Percentiles rank a stretch among this genome's conserved stretches.
These are phyloP conservation scores for Citeromyces nyonsensis DNA, from an alignment of 805 yeast species.

Conservation along the genomic window DNA sequence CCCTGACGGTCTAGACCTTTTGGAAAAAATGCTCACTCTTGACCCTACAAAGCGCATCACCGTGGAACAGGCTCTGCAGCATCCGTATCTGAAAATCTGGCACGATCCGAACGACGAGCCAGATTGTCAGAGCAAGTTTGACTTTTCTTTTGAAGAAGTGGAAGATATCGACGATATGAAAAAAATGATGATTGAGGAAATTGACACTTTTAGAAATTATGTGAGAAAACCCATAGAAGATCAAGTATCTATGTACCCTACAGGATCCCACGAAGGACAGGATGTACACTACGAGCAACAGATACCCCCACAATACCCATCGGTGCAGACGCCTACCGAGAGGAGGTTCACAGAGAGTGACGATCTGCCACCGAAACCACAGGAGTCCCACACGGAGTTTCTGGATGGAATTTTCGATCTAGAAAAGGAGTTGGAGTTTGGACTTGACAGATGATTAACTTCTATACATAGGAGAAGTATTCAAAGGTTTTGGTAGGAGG, in stretches of 20 bases:
- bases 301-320: constrained; percentile 15
- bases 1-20: constrained; percentile 71
- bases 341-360: constrained; percentile 18
- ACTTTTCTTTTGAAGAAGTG: constrained; percentile 74
- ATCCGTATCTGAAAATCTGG: constrained; percentile 82
- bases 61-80: constrained; percentile 77
- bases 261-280: constrained; percentile 2
- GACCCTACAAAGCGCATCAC: constrained; percentile 77
- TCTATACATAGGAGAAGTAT: too few relatives aligned
- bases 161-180: constrained; percentile 69
- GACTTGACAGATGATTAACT: constrained; percentile 52
- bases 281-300: constrained; percentile 11
- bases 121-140: constrained; percentile 65
- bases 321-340: constrained; percentile 28
- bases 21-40: constrained; percentile 67
- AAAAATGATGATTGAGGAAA: constrained; percentile 69
- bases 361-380: constrained; percentile 49
- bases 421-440: constrained; percentile 55
- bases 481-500: too few relatives aligned
- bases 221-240: constrained; percentile 63
- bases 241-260: constrained; percentile 19
- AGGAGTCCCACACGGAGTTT: constrained; percentile 20
- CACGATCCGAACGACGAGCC: constrained; percentile 92
- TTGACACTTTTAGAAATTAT: constrained; percentile 58
- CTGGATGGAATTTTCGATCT: constrained; percentile 22